Conservation (phyloP, 108 stramenopile genomes). For the Cylindrotheca closterium region DNA sequence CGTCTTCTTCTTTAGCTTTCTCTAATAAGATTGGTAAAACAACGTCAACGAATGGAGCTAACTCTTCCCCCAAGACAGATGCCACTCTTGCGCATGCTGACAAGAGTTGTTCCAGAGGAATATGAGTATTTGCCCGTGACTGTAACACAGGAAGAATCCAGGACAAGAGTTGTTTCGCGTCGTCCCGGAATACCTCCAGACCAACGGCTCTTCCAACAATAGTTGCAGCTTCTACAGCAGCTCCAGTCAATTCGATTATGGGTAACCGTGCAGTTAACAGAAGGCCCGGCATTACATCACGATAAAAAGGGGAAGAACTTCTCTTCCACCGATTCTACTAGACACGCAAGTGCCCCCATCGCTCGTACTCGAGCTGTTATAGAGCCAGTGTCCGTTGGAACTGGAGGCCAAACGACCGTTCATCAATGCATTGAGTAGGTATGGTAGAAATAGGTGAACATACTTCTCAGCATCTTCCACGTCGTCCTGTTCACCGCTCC, state of each 20-base stretch:
- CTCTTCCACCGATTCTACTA: conserved; percentile 64
- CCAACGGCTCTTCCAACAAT: conserved; percentile 76
- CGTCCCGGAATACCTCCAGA: conserved; percentile 47
- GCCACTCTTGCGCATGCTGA: conserved; percentile 80
- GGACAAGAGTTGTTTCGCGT: conserved; percentile 57
- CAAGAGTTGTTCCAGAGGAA: conserved; percentile 62
- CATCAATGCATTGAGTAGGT: conserved; percentile 47
- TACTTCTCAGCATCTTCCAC: conserved; percentile 30
- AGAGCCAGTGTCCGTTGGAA: conserved; percentile 32
- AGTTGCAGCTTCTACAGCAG: conserved; percentile 71
- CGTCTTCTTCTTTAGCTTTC: conserved; percentile 47
- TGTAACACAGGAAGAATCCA: conserved; percentile 52
- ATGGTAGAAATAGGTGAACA: conserved; percentile 48
- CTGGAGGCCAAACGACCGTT: conserved; percentile 55
- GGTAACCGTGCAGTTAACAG: conserved; percentile 27
- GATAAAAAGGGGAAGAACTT: conserved; percentile 66
- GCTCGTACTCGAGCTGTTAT: conserved; percentile 58
- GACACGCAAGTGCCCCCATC: conserved; percentile 63
- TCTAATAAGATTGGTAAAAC: conserved; percentile 67
- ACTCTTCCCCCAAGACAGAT: conserved; percentile 66
- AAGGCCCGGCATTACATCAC: conserved; percentile 58
- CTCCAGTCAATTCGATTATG: conserved; percentile 46
- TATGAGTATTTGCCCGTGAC: conserved; percentile 8
- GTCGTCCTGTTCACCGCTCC: conserved; percentile 15
- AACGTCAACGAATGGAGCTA: conserved; percentile 51